Base-by-base conservation (phyloP, 2,329 filamentous ascomycete species). In the Tricladium varicosporioides region DNA sequence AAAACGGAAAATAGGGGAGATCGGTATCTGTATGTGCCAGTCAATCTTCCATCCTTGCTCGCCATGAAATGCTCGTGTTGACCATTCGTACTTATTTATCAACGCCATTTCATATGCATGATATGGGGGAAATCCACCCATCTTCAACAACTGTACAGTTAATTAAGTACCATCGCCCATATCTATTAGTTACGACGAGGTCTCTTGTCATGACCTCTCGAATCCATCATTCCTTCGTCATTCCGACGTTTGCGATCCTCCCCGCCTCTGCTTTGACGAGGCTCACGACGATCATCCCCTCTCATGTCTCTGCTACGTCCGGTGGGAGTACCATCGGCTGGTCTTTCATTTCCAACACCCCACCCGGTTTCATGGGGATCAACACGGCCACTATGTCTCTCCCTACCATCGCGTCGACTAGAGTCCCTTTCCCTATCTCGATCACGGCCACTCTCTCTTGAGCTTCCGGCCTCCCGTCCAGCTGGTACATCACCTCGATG, bases 201-300 rank as follows among this genome's bases (percentile, higher is more conserved):
- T 57, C 67, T 63, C 59, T 70, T 71, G 18, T 68, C 65, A 50
- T 62, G 73, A 69, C 51, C 69, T 74, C 60, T 68, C 16, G 61
- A 56, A 40, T 68, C 65, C 49, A 65, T 48, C 14, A 53, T 55
- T 13, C 63, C 66, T 48, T 65, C 69, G 27, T 71, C 67, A 19
- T 61, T 60, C 19, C 65, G 62, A 61, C 70, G 58, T 62, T 71
- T 70, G 48, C 69, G 63, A 36, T 62, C 62, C 8, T 62, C 57
- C 42, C 58, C 62, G 13, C 63, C 65, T 56, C 66, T 64, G 19
- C 56, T 61, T 22, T 60, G 62, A 13, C 65, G 62, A 48, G 53
- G 59, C 48, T 69, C 68, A 15, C 65, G 63, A 47, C 64, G 61
- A 10, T 65, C 66, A 18, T 59, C 62, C 16, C 62, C 53, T 53